Percentiles rank a stretch among this genome's conserved stretches.
Evolutionary conservation across 1,284 basidiomycete species (phyloP).

Genomic region (Coniferiporia weirii): DNA sequence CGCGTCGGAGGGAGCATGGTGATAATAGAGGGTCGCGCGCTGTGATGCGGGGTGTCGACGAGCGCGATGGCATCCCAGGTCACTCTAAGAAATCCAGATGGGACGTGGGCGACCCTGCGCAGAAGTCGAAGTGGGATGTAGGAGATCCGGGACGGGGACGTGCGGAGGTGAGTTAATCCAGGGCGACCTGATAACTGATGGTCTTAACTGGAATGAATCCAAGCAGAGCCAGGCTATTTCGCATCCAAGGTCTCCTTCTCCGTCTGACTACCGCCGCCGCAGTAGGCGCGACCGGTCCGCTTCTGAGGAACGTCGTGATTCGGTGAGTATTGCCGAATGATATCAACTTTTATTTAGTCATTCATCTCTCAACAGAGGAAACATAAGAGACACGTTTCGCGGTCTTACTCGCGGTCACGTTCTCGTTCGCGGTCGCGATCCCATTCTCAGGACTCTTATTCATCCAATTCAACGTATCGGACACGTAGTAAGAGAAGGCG

Average conservation of each 20-base stretch:
- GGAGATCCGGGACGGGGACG: slow-evolving; percentile 7
- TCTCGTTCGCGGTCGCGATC: background rate
- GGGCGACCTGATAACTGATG: background rate
- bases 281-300: background rate
- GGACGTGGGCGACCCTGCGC: background rate
- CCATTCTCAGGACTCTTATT: background rate
- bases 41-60: background rate
- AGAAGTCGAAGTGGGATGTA: slow-evolving; percentile 13
- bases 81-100: background rate
- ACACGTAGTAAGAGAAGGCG: slow-evolving; percentile 6
- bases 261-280: background rate
- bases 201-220: background rate
- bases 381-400: background rate
- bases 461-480: background rate
- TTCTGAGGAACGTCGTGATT: background rate
- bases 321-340: background rate
- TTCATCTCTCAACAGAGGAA: background rate
- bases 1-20: background rate
- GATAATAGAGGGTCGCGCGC: background rate
- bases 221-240: background rate
- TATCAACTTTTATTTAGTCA: background rate
- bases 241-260: background rate
- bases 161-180: background rate
- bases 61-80: no score
- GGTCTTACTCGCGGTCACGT: background rate